Conservation (phyloP, 257 asterid species). For the Solanum lignicaule region DNA sequence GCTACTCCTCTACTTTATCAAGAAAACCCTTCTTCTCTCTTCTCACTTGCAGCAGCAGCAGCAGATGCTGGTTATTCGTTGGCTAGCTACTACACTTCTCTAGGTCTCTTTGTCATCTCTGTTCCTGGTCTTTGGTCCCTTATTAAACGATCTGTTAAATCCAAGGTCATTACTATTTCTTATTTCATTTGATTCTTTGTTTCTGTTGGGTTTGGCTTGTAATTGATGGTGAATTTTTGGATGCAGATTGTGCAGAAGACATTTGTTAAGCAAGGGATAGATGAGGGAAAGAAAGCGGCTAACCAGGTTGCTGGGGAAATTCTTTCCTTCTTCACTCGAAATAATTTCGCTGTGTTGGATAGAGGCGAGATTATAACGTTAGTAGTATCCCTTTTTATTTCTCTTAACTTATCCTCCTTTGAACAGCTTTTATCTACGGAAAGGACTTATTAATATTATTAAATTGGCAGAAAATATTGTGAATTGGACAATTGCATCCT, state of each 20-base stretch:
- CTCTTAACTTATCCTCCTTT: background rate
- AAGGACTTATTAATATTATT: too few relatives aligned
- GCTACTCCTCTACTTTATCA: constrained; percentile 25
- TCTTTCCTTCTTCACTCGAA: constrained; percentile 79
- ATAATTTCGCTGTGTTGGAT: constrained; percentile 63
- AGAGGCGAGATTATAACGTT: constrained; percentile 90
- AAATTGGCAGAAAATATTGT: background rate
- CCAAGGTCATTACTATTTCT: constrained; percentile 42
- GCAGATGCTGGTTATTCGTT: constrained; percentile 50
- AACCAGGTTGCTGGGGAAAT: constrained; percentile 81
- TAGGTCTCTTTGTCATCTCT: constrained; percentile 87
- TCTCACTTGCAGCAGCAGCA: constrained; percentile 57
- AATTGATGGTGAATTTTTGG: background rate
- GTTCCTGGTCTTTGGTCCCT: constrained; percentile 99
- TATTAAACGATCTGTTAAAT: constrained; percentile 92
- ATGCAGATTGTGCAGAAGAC: constrained; percentile 86
- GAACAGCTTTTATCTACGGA: background rate
- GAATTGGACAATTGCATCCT: background rate
- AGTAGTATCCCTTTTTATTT: constrained; percentile 12
- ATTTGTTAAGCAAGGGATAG: constrained; percentile 51
- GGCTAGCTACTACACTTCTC: constrained; percentile 94
- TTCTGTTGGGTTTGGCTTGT: background rate
- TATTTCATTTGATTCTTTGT: background rate
- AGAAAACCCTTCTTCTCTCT: constrained; percentile 31
- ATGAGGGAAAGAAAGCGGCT: constrained; percentile 43